These are phyloP conservation scores for Mallotus repandus DNA, from an alignment of 441 rosid species.

Conservation along the genomic window DNA sequence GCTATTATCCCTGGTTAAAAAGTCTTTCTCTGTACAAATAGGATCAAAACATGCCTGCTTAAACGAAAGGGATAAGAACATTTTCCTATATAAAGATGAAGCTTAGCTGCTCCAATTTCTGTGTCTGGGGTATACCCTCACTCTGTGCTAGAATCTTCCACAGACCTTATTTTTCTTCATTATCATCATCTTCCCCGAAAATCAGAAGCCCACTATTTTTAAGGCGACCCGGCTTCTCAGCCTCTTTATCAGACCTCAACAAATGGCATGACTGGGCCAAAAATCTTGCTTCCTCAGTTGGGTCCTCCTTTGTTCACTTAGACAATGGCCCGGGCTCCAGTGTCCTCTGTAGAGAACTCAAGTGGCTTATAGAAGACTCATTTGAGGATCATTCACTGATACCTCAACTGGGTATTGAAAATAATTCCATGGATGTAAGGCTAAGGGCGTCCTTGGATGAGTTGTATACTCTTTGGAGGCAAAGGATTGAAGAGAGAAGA, in stretches of 20 bases:
- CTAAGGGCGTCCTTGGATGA: conserved; percentile 52
- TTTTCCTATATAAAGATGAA: conserved; percentile 14
- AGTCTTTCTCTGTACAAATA: too few species aligned
- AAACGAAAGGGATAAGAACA: too few species aligned
- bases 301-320: conserved; percentile 41
- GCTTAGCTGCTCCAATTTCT: neutral
- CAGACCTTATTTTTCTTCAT: conserved; percentile 24
- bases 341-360: conserved; percentile 63
- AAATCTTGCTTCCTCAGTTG: conserved; percentile 53
- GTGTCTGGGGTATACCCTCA: conserved; percentile 6
- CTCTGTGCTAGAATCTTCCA: conserved; percentile 10
- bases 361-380: conserved; percentile 85
- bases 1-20: too few species aligned
- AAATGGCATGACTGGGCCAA: conserved; percentile 85
- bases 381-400: conserved; percentile 38
- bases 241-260: conserved; percentile 48
- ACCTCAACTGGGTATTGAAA: conserved; percentile 24
- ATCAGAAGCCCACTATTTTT: conserved; percentile 55
- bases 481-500: conserved; percentile 77
- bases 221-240: conserved; percentile 41
- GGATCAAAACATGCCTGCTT: too few species aligned
- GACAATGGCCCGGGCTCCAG: conserved; percentile 71
- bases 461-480: conserved; percentile 65
- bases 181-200: conserved; percentile 7
- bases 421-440: conserved; percentile 21